Conservation (phyloP, 2,329 filamentous ascomycete genomes). For the Trichoderma pleuroti region DNA sequence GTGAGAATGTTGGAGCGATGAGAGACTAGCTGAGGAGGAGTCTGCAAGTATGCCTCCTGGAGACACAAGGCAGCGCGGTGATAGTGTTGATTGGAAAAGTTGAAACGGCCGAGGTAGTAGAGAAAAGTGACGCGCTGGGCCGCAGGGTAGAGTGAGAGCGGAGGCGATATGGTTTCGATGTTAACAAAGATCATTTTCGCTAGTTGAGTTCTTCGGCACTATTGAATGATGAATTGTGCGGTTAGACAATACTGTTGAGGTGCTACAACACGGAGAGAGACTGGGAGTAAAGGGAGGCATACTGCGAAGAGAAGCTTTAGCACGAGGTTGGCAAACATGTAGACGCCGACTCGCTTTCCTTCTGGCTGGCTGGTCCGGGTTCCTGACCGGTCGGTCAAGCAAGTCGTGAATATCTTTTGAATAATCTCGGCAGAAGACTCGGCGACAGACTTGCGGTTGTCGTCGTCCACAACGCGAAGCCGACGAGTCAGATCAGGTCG, state of each 20-base stretch:
- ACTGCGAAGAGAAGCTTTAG: conserved; percentile 83
- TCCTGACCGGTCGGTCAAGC: conserved; percentile 74
- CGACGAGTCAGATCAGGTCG: conserved; percentile 72
- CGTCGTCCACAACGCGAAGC: conserved; percentile 60
- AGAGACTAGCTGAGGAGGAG: conserved; percentile 55
- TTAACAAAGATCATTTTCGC: conserved; percentile 88
- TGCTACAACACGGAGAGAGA: too few species aligned
- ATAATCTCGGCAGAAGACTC: conserved; percentile 87
- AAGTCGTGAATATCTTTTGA: conserved; percentile 86
- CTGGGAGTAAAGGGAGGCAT: conserved; percentile 26
- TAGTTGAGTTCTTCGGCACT: conserved; percentile 78
- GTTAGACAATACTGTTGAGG: background rate
- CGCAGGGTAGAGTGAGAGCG: conserved; percentile 76
- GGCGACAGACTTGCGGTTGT: conserved; percentile 72
- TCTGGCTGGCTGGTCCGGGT: conserved; percentile 66
- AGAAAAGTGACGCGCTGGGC: conserved; percentile 87
- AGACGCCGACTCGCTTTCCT: conserved; percentile 83
- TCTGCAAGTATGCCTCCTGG: conserved; percentile 75
- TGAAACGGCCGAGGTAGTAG: conserved; percentile 89
- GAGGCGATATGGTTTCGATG: conserved; percentile 78
- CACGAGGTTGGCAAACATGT: conserved; percentile 87
- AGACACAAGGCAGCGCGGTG: conserved; percentile 71
- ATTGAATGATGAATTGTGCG: too few species aligned
- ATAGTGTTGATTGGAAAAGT: conserved; percentile 82
- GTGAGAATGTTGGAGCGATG: conserved; percentile 79